Evolutionary conservation across 495 filamentous ascomycete genomes (phyloP).

Genomic region (Trichoderma erinaceum): DNA sequence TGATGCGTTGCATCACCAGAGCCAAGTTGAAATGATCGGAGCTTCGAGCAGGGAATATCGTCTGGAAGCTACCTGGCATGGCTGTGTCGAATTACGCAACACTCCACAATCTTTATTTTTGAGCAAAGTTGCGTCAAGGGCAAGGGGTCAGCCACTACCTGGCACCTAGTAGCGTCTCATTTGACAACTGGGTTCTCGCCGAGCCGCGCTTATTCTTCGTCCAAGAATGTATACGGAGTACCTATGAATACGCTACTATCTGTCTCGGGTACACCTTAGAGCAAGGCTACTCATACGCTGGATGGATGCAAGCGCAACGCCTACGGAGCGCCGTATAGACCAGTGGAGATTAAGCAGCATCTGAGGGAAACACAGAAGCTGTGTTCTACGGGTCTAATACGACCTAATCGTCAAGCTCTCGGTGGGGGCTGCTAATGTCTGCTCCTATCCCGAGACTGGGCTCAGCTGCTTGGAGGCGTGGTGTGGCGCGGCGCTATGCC

Average conservation of each 20-base stretch:
- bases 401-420: background rate
- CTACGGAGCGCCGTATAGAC: background rate
- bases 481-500: background rate
- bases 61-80: background rate
- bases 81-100: background rate
- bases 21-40: background rate
- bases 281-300: background rate
- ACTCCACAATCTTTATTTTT: slow-evolving; percentile 7
- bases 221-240: background rate
- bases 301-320: background rate
- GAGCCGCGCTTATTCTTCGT: slow-evolving; percentile 2
- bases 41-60: background rate
- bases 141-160: slow-evolving; percentile 4
- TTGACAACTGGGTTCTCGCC: background rate
- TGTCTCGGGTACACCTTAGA: background rate
- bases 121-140: slow-evolving; percentile 3
- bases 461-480: slow-evolving; percentile 5
- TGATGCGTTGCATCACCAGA: background rate
- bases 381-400: background rate
- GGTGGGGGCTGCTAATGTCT: background rate
- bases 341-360: background rate
- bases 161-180: background rate
- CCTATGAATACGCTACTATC: background rate
- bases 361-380: background rate
- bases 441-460: background rate